phyloP scores from a whole-genome alignment of 2,329 filamentous ascomycete genomes.

The Phialemoniopsis sp. region DNA sequence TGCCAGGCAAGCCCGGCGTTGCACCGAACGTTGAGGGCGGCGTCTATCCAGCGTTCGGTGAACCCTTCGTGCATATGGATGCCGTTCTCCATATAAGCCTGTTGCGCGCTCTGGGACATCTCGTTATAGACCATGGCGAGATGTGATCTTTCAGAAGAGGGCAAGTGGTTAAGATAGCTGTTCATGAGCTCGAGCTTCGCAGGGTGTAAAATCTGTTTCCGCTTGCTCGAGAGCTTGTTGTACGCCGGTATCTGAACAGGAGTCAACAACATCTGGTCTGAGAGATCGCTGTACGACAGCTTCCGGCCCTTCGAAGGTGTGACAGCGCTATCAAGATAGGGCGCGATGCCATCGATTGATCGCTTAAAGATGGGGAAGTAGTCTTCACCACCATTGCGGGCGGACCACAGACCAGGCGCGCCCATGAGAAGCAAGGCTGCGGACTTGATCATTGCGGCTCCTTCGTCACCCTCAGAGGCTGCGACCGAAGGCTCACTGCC shows the following conservation, averaged over 20 bases:
- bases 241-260: slow-evolving; percentile 38
- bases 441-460: slow-evolving; percentile 14
- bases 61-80: slow-evolving; percentile 42
- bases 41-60: slow-evolving; percentile 42
- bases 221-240: slow-evolving; percentile 31
- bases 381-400: slow-evolving; percentile 40
- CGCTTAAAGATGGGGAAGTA: slow-evolving; percentile 39
- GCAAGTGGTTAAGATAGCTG: slow-evolving; percentile 37
- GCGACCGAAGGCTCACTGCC: too few relatives aligned
- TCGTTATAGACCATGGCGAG: slow-evolving; percentile 45
- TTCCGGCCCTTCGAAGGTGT: slow-evolving; percentile 5
- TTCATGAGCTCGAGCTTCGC: slow-evolving; percentile 49
- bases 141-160: slow-evolving; percentile 31
- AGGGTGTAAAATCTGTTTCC: slow-evolving; percentile 38
- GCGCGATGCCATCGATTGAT: slow-evolving; percentile 39
- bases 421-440: slow-evolving; percentile 48
- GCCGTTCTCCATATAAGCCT: slow-evolving; percentile 39
- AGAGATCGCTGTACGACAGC: slow-evolving; percentile 10
- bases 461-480: slow-evolving; percentile 8
- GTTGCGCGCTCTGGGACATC: slow-evolving; percentile 35
- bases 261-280: slow-evolving; percentile 18
- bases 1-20: slow-evolving; percentile 36
- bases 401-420: slow-evolving; percentile 50
- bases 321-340: slow-evolving; percentile 18
- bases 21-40: slow-evolving; percentile 51